phyloP scores from a whole-genome alignment of 1,284 basidiomycete species.

The Trametes pubescens region DNA sequence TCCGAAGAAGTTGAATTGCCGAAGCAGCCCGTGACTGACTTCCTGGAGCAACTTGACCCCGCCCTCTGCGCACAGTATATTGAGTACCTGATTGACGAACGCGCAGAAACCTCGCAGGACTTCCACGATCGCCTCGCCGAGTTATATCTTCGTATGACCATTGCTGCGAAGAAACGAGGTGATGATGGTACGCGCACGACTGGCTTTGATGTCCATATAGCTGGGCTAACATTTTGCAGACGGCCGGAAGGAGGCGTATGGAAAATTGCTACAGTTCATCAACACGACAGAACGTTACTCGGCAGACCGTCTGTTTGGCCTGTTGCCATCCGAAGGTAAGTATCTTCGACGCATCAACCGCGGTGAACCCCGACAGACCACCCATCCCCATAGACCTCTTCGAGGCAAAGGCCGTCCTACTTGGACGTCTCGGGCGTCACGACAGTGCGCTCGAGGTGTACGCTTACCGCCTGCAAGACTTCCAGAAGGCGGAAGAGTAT shows the following conservation, averaged over 20 bases:
- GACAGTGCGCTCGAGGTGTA: slow-evolving; percentile 94
- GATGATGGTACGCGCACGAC: slow-evolving; percentile 56
- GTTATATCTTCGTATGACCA: slow-evolving; percentile 79
- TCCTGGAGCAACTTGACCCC: slow-evolving; percentile 77
- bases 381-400: slow-evolving; percentile 62
- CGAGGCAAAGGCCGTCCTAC: slow-evolving; percentile 89
- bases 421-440: slow-evolving; percentile 91
- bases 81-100: slow-evolving; percentile 84
- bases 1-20: slow-evolving; percentile 94
- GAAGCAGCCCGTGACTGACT: slow-evolving; percentile 76
- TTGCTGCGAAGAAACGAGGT: slow-evolving; percentile 59
- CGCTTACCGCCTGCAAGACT: slow-evolving; percentile 86
- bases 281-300: slow-evolving; percentile 76
- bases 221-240: slow-evolving; percentile 42
- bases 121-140: slow-evolving; percentile 92
- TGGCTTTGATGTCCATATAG: not conserved
- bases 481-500: slow-evolving; percentile 91
- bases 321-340: slow-evolving; percentile 79
- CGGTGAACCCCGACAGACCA: not conserved
- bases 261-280: slow-evolving; percentile 82
- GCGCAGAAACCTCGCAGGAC: slow-evolving; percentile 69
- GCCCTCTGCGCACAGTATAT: slow-evolving; percentile 81
- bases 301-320: slow-evolving; percentile 81
- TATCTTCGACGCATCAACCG: not conserved
- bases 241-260: slow-evolving; percentile 58